A percentile compares a stretch with the other conserved stretches of the same genome.
phyloP scores from a whole-genome alignment of 306 rosid species.

The Luffa acutangula region DNA sequence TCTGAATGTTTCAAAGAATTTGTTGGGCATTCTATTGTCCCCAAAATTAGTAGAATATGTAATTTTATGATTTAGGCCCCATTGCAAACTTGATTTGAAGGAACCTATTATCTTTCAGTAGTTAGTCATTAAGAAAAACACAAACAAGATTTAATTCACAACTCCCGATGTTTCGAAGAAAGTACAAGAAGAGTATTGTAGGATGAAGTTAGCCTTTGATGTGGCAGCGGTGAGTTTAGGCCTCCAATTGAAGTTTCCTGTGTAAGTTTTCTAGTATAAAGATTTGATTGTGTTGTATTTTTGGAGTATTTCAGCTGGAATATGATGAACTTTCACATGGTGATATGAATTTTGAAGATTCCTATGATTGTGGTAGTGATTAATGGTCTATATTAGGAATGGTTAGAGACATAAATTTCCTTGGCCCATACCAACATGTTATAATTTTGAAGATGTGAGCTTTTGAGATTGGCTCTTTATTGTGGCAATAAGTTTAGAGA shows the following conservation, averaged over 20 bases:
- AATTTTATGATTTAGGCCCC: neutral
- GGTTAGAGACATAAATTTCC: constrained; percentile 10
- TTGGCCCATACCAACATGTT: neutral
- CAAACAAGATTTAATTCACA: neutral
- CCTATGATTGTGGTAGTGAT: neutral
- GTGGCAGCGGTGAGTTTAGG: constrained; percentile 42
- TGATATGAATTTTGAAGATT: constrained; percentile 26
- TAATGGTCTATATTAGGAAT: constrained; percentile 14
- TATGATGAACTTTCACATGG: constrained; percentile 34
- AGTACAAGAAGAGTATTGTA: constrained; percentile 70
- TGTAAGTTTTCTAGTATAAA: neutral
- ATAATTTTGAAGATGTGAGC: neutral
- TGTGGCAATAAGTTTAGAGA: neutral
- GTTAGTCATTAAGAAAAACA: neutral
- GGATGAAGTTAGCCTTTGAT: constrained; percentile 58
- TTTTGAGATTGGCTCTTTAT: neutral
- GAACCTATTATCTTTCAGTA: neutral
- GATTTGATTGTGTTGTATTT: neutral
- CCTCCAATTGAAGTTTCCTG: neutral
- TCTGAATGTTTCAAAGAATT: neutral
- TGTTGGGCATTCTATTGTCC: neutral
- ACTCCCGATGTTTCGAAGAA: constrained; percentile 52
- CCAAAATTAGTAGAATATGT: neutral
- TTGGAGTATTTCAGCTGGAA: constrained; percentile 50
- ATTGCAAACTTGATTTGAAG: neutral